These are phyloP conservation scores for Globisporangium abappressorium DNA, from an alignment of 352 stramenopile species.

Conservation along the genomic window DNA sequence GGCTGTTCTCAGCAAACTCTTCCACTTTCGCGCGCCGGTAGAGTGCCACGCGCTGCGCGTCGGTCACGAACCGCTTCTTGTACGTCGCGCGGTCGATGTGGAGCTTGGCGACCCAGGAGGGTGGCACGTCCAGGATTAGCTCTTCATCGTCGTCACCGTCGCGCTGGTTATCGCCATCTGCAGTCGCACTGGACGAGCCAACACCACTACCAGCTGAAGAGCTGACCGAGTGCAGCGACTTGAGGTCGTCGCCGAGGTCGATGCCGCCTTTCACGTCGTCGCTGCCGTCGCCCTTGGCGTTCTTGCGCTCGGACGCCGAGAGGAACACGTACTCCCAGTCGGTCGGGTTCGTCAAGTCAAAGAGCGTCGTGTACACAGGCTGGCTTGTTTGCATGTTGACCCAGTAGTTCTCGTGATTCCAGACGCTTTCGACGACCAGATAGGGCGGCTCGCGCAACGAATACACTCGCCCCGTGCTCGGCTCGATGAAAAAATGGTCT, in stretches of 20 bases:
- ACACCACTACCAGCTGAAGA: background rate
- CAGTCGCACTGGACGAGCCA: background rate
- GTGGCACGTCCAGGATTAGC: slow-evolving; percentile 79
- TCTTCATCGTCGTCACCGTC: slow-evolving; percentile 49
- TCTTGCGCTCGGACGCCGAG: slow-evolving; percentile 63
- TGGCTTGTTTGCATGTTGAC: slow-evolving; percentile 92
- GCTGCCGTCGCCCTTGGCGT: slow-evolving; percentile 35
- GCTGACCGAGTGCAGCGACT: slow-evolving; percentile 29
- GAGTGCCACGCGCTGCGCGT: slow-evolving; percentile 85
- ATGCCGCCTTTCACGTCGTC: slow-evolving; percentile 49
- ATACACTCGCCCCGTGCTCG: slow-evolving; percentile 89
- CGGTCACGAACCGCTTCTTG: slow-evolving; percentile 84
- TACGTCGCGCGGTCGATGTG: slow-evolving; percentile 68
- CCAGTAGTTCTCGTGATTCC: slow-evolving; percentile 95
- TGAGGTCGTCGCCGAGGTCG: slow-evolving; percentile 59
- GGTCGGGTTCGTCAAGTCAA: slow-evolving; percentile 81
- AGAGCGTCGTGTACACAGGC: slow-evolving; percentile 56
- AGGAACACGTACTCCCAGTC: slow-evolving; percentile 93
- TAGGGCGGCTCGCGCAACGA: slow-evolving; percentile 81
- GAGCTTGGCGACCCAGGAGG: slow-evolving; percentile 82
- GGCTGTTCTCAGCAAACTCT: slow-evolving; percentile 88
- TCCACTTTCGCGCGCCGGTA: slow-evolving; percentile 91
- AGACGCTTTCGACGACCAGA: slow-evolving; percentile 84
- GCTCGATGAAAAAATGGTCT: slow-evolving; percentile 90
- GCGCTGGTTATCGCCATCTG: slow-evolving; percentile 52